Evolutionary conservation across 805 yeast genomes (phyloP).

Genomic region (Schizosaccharomyces japonicus): DNA sequence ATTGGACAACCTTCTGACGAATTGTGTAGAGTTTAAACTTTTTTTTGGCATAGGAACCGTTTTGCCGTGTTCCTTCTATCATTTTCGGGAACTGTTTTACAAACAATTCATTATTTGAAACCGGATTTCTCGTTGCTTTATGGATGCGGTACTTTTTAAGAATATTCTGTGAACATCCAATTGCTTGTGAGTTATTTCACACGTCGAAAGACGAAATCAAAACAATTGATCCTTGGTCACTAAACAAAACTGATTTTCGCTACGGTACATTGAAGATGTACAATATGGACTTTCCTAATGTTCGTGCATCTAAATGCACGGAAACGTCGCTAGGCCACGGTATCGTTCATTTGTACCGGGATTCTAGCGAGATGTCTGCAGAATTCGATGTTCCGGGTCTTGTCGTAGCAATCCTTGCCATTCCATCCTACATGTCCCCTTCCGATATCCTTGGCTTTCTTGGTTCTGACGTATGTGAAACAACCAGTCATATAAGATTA

Average conservation of each 20-base stretch:
- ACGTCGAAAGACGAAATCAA: neutral
- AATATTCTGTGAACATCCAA: neutral
- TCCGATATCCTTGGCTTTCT: constrained; percentile 63
- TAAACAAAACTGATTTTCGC: neutral
- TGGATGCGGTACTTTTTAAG: neutral
- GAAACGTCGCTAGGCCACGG: neutral
- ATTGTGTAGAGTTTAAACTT: too few species aligned
- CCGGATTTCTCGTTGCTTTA: neutral
- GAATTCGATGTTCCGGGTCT: constrained; percentile 13
- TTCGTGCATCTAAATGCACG: neutral
- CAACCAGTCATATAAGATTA: constrained; percentile 48
- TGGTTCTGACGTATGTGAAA: constrained; percentile 32
- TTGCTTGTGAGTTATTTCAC: neutral
- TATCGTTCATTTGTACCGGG: neutral
- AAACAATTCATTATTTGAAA: neutral
- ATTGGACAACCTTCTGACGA: too few species aligned
- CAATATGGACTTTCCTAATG: neutral
- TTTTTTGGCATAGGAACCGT: too few species aligned
- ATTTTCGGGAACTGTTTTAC: neutral
- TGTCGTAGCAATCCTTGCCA: constrained; percentile 57
- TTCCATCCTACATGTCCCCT: constrained; percentile 70
- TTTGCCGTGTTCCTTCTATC: too few species aligned
- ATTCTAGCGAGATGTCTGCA: too few species aligned
- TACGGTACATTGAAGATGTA: neutral
- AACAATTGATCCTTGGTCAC: neutral